These are phyloP conservation scores for Rhizopus delemar DNA, from an alignment of 371 early-diverging fungal species.

Conservation along the genomic window DNA sequence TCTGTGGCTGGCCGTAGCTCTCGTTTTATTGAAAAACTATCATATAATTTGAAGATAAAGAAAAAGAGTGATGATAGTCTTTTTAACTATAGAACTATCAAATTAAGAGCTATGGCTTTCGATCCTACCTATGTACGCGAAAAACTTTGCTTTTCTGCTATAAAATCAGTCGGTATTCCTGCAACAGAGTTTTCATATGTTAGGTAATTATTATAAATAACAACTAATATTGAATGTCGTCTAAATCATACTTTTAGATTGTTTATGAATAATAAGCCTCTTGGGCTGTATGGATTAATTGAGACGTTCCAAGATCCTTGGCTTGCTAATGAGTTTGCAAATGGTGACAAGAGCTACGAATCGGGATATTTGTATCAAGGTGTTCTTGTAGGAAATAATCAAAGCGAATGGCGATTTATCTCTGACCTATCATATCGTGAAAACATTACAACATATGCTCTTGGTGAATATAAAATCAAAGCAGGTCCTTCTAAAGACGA, in stretches of 20 bases:
- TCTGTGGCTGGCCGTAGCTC: constrained; percentile 32
- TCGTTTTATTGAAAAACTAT: constrained; percentile 21
- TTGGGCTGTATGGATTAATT: constrained; percentile 27
- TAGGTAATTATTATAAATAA: constrained; percentile 17
- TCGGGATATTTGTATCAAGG: constrained; percentile 22
- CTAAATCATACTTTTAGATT: constrained; percentile 4
- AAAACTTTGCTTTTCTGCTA: constrained; percentile 35
- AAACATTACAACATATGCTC: constrained; percentile 7
- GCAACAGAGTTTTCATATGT: constrained; percentile 46
- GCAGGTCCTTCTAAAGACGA: constrained; percentile 8
- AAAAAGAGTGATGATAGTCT: constrained; percentile 17
- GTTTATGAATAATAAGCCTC: constrained; percentile 17
- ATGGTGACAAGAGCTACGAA: constrained; percentile 10
- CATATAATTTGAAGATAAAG: constrained; percentile 23
- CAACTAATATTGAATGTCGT: neutral
- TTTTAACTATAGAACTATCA: constrained; percentile 50
- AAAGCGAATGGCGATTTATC: neutral
- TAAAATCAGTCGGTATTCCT: constrained; percentile 45
- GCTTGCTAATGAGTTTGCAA: constrained; percentile 17
- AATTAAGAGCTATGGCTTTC: constrained; percentile 44
- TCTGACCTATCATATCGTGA: constrained; percentile 23
- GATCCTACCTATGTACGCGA: constrained; percentile 53
- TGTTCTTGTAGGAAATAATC: neutral
- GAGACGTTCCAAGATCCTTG: constrained; percentile 28
- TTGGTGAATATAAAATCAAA: constrained; percentile 28